Conservation (phyloP, 345 rosid genomes). For the Geranium brycei region DNA sequence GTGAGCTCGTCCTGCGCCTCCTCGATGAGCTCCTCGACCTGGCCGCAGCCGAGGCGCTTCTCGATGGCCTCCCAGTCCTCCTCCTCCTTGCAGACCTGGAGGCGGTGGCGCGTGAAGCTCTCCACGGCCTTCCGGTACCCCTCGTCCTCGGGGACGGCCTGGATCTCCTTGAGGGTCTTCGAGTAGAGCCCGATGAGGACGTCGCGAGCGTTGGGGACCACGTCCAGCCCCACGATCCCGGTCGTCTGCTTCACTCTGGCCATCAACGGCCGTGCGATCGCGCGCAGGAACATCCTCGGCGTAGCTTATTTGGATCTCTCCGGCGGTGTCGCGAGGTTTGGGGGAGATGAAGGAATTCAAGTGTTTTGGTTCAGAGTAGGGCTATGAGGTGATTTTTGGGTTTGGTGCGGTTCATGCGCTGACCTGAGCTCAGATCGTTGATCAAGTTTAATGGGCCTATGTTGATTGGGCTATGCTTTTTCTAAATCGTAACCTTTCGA, state of each 20-base stretch:
- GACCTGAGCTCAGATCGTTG: no score
- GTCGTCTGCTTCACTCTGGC: slow-evolving; percentile 85
- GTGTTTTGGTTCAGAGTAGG: no score
- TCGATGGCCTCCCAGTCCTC: slow-evolving; percentile 83
- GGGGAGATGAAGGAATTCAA: not conserved
- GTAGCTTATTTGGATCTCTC: not conserved
- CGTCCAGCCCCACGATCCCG: slow-evolving; percentile 90
- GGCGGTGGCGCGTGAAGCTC: slow-evolving; percentile 69
- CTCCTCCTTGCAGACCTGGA: slow-evolving; percentile 65
- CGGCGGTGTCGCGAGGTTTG: not conserved
- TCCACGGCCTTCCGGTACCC: slow-evolving; percentile 96
- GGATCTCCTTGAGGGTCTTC: slow-evolving; percentile 90
- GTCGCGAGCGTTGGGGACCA: slow-evolving; percentile 81
- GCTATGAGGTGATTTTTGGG: no score
- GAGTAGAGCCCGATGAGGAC: slow-evolving; percentile 61
- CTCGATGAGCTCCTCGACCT: slow-evolving; percentile 95
- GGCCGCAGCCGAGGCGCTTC: slow-evolving; percentile 82
- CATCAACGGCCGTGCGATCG: slow-evolving; percentile 82
- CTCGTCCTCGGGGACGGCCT: slow-evolving; percentile 87
- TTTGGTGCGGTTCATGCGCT: no score
- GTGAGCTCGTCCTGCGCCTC: slow-evolving; percentile 93
- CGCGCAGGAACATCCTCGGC: slow-evolving; percentile 54
- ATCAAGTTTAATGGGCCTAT: no score
- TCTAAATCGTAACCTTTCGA: no score
- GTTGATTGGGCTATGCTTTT: no score